phyloP scores from a whole-genome alignment of 2,329 filamentous ascomycete genomes.

The Penicillium sp. region DNA sequence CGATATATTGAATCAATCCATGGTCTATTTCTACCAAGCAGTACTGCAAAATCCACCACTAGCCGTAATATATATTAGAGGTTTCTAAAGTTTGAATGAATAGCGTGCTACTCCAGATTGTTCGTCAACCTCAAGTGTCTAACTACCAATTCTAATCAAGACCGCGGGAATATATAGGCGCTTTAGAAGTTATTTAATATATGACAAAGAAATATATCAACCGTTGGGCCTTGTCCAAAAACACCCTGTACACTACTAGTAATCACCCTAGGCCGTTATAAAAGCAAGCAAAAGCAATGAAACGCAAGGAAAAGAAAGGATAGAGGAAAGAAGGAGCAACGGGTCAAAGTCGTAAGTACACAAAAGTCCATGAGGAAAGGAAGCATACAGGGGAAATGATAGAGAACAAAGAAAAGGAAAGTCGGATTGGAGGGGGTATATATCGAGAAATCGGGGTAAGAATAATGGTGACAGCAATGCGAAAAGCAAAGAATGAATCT shows the following conservation, averaged over 20 bases:
- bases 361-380: constrained; percentile 14
- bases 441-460: constrained; percentile 14
- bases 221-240: not conserved
- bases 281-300: constrained; percentile 1
- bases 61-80: not conserved
- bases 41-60: not conserved
- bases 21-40: not conserved
- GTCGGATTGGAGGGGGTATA: constrained; percentile 26
- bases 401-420: constrained; percentile 8
- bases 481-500: not conserved
- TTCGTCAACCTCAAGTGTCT: not conserved
- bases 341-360: constrained; percentile 23
- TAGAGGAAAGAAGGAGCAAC: not conserved
- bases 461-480: constrained; percentile 15
- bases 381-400: constrained; percentile 16
- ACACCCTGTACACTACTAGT: constrained; percentile 19
- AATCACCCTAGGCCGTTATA: not conserved
- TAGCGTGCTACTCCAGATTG: not conserved
- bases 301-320: not conserved
- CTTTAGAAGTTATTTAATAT: constrained; percentile 3
- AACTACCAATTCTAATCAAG: not conserved
- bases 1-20: constrained; percentile 13
- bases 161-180: not conserved
- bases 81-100: not conserved
- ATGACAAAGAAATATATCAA: constrained; percentile 3